Evolutionary conservation across 2,329 filamentous ascomycete genomes (phyloP), one percentile per base, ranked within the genome.

Genomic region (Elsinoe batatas): DNA sequence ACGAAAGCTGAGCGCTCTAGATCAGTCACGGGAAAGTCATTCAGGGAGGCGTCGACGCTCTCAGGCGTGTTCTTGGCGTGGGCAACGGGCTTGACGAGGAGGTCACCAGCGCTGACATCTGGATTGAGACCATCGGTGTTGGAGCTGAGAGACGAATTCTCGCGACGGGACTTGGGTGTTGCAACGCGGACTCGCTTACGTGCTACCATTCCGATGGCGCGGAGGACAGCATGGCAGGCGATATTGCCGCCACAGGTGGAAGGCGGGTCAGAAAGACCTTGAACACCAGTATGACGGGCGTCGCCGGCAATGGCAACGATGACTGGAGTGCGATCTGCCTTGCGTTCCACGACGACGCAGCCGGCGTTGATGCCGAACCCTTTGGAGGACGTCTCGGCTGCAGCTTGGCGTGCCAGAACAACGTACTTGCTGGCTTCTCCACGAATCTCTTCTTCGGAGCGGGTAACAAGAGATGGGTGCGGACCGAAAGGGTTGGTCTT

Each of bases 401-500:
- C 88, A 47, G 82, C 81, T 38, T 78, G 72, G 56, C 80, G 77
- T 6, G 88, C 53, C 73, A 78, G 77, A 87, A 84, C 79, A 81
- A 91, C 56, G 79, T 63, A 64, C 44, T 65, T 69, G 60, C 86
- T 79, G 44, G 77, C 71, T 57, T 65, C 65, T 38, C 59, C 61
- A 12, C 78, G 76, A 53, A 94, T 80, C 58, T 88, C 83, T 11
- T 83, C 79, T 37, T 85, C 84, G 26, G 84, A 82, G 58, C 85
- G 82, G 40, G 79, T 75, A 56, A 91, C 81, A 66, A 87, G 80
- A 64, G 83, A 82, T 59, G 88, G 88, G 66, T 94, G 88, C 15
- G 88, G 88, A 3, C 88, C 88, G 58, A 91, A 87, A 1, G 88
- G 88, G 65, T 93, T 93, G 61, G 86, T 91, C 73, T 90, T 90